These are phyloP conservation scores for Lipomyces yamadae DNA, from an alignment of 805 yeast genomes.

Conservation along the genomic window DNA sequence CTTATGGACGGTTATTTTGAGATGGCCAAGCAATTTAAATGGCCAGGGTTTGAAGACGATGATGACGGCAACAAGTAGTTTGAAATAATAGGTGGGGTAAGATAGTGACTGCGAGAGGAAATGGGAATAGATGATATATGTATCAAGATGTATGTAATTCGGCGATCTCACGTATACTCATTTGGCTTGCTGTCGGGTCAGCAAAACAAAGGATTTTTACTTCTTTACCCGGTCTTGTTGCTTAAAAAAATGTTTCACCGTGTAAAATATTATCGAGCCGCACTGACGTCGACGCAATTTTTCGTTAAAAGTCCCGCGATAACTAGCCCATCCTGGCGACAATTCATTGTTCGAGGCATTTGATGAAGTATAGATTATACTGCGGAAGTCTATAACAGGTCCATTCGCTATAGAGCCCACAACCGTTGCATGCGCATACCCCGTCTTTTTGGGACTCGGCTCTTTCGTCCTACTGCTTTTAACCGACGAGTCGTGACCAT, in stretches of 20 bases:
- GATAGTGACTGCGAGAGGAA: neutral
- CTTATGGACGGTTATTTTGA: conserved; percentile 59
- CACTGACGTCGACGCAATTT: neutral
- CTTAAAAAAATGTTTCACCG: too few species aligned
- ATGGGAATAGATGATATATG: neutral
- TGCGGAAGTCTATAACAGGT: neutral
- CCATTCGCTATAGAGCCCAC: neutral
- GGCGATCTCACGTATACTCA: neutral
- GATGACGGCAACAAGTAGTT: conserved; percentile 17
- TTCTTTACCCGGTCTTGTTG: too few species aligned
- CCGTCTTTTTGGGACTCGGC: neutral
- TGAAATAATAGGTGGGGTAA: neutral
- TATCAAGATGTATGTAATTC: neutral
- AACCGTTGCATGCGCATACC: neutral
- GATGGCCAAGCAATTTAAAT: conserved; percentile 53
- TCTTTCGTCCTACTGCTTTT: neutral
- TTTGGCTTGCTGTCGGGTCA: neutral
- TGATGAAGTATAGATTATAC: neutral
- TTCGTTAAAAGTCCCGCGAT: neutral
- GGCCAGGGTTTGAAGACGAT: conserved; percentile 51
- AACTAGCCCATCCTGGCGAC: neutral
- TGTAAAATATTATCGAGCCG: neutral
- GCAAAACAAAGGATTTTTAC: neutral
- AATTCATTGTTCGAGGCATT: neutral
- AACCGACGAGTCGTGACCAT: neutral